These are phyloP conservation scores for Yamadazyma oceani DNA, from an alignment of 1,139 yeast species.

Conservation along the genomic window DNA sequence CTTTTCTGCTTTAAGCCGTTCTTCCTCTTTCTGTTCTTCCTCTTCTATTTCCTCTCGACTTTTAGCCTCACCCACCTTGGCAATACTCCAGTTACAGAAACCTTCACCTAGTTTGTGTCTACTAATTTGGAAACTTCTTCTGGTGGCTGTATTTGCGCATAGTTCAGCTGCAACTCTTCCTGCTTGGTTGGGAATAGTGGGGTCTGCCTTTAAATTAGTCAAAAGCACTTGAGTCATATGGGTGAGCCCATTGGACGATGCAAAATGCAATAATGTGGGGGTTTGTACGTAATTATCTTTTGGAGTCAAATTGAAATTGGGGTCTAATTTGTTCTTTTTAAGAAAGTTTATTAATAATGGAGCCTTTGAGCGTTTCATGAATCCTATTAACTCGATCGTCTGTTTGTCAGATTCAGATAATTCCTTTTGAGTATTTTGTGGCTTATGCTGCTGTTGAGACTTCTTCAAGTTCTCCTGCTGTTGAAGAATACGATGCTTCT, in stretches of 20 bases:
- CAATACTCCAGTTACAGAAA: constrained; percentile 64
- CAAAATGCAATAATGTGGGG: constrained; percentile 81
- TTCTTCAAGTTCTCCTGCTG: constrained; percentile 22
- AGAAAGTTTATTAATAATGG: constrained; percentile 69
- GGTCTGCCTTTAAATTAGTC: constrained; percentile 68
- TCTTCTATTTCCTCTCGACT: constrained; percentile 62
- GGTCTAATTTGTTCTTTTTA: constrained; percentile 54
- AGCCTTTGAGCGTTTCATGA: constrained; percentile 73
- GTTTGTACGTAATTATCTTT: constrained; percentile 46
- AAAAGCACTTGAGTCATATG: constrained; percentile 70
- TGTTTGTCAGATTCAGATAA: constrained; percentile 42
- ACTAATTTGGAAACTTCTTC: constrained; percentile 65
- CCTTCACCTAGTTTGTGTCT: constrained; percentile 69
- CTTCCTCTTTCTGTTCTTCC: constrained; percentile 36
- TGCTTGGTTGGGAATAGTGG: constrained; percentile 50
- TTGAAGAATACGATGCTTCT: constrained; percentile 22
- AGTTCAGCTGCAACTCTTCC: constrained; percentile 63
- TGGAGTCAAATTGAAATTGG: constrained; percentile 56
- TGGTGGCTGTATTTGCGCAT: constrained; percentile 43
- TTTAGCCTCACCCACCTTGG: constrained; percentile 66
- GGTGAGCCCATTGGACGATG: constrained; percentile 64
- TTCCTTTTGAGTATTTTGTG: constrained; percentile 19
- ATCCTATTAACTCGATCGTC: constrained; percentile 55
- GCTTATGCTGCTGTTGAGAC: constrained; percentile 19
- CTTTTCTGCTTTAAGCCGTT: constrained; percentile 35